A percentile compares a stretch with the other conserved stretches of the same genome.
These are phyloP conservation scores for Fusarium xylarioides DNA, from an alignment of 2,329 filamentous ascomycete species.

Conservation along the genomic window DNA sequence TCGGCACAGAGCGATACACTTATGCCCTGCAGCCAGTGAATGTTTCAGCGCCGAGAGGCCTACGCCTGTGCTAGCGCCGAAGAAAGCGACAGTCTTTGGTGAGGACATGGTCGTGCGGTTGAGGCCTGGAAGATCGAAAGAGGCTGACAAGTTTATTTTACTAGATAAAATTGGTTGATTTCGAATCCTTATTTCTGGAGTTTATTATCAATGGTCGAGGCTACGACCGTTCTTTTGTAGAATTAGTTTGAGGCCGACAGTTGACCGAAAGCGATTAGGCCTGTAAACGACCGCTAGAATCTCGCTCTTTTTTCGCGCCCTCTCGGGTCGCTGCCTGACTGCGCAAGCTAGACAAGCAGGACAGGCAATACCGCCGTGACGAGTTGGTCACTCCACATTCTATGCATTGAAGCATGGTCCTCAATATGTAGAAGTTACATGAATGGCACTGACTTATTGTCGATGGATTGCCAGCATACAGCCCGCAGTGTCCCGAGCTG, in stretches of 20 bases:
- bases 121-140: background rate
- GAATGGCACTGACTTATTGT: background rate
- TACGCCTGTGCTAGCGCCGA: slow-evolving; percentile 62
- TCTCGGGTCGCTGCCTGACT: background rate
- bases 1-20: slow-evolving; percentile 60
- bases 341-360: background rate
- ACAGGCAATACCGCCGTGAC: background rate
- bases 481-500: background rate
- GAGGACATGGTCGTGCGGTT: background rate
- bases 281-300: background rate
- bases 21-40: slow-evolving; percentile 56
- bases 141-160: fast-evolving
- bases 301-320: slow-evolving; percentile 17
- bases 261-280: slow-evolving; percentile 19
- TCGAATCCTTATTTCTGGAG: background rate
- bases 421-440: fast-evolving
- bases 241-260: slow-evolving; percentile 1
- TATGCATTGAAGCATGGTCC: background rate
- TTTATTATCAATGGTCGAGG: background rate
- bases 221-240: background rate
- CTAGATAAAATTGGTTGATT: no score
- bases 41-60: slow-evolving; percentile 57
- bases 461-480: background rate
- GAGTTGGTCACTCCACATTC: background rate
- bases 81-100: slow-evolving; percentile 57